Conservation (phyloP, 257 asterid species). For the Fraxinus americana region DNA sequence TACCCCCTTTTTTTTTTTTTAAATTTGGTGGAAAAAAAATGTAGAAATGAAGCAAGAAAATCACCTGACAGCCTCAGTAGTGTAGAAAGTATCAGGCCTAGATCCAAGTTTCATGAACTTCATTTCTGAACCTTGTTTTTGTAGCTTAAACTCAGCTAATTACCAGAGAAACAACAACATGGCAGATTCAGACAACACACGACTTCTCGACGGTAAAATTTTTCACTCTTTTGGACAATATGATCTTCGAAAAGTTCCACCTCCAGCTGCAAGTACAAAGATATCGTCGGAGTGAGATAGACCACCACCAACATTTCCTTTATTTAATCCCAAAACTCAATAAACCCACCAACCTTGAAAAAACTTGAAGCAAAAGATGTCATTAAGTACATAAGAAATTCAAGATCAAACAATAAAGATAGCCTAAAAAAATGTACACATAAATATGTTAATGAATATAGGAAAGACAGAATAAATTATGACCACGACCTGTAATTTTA, state of each 20-base stretch:
- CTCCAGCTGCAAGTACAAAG: slow-evolving; percentile 40
- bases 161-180: slow-evolving; percentile 35
- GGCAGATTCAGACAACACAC: slow-evolving; percentile 39
- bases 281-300: slow-evolving; percentile 24
- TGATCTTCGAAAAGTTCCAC: slow-evolving; percentile 31
- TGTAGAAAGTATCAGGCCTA: slow-evolving; percentile 75
- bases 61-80: slow-evolving; percentile 66
- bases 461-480: not conserved
- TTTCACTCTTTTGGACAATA: slow-evolving; percentile 32
- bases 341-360: slow-evolving; percentile 23
- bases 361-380: slow-evolving; percentile 38
- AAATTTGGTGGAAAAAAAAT: too few relatives aligned
- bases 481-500: not conserved
- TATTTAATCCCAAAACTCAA: slow-evolving; percentile 5
- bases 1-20: not conserved
- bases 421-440: not conserved
- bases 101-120: slow-evolving; percentile 95
- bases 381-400: not conserved
- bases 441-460: not conserved
- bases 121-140: slow-evolving; percentile 43
- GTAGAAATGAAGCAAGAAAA: not conserved
- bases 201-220: slow-evolving; percentile 21
- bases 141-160: slow-evolving; percentile 16
- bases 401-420: not conserved
- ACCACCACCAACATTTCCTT: not conserved